These are phyloP conservation scores for Xylaria arbuscula DNA, from an alignment of 2,329 filamentous ascomycete species.

Conservation along the genomic window DNA sequence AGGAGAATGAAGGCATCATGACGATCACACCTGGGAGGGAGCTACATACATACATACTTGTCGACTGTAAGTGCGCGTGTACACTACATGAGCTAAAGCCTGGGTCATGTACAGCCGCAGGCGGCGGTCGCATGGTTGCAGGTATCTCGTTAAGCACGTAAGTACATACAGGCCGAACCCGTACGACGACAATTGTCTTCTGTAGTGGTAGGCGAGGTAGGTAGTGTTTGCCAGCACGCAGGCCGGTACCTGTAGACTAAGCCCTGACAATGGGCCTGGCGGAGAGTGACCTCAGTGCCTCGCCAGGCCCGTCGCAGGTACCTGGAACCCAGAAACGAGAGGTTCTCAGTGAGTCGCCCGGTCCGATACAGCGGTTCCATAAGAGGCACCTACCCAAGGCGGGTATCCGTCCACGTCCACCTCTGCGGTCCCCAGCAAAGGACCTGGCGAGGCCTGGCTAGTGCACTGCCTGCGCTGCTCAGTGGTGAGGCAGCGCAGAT, in stretches of 20 bases:
- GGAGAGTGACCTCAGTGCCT: constrained; percentile 7
- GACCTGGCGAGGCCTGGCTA: constrained; percentile 15
- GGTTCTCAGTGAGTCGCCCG: constrained; percentile 23
- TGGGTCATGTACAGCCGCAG: background rate
- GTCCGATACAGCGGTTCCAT: constrained; percentile 30
- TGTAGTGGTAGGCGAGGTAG: background rate
- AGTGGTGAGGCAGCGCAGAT: constrained; percentile 7
- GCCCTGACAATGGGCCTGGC: constrained; percentile 22
- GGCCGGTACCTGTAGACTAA: constrained; percentile 8
- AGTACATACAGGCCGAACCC: background rate
- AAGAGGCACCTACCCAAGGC: constrained; percentile 25
- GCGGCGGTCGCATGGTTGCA: constrained; percentile 7
- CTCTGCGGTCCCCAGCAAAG: constrained; percentile 20
- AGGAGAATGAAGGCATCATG: constrained; percentile 24
- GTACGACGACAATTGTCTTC: background rate
- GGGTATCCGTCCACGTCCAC: constrained; percentile 18
- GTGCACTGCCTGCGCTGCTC: background rate
- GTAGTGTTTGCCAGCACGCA: constrained; percentile 1
- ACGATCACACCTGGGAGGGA: constrained; percentile 16
- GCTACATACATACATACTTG: background rate
- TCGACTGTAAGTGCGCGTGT: background rate
- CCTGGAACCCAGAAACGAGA: constrained; percentile 11
- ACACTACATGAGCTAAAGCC: background rate
- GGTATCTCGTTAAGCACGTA: constrained; percentile 17
- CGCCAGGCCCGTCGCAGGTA: constrained; percentile 17